Evolutionary conservation across 164 flowering plant species (phyloP).

Genomic region (Magnolia kwangsiensis): DNA sequence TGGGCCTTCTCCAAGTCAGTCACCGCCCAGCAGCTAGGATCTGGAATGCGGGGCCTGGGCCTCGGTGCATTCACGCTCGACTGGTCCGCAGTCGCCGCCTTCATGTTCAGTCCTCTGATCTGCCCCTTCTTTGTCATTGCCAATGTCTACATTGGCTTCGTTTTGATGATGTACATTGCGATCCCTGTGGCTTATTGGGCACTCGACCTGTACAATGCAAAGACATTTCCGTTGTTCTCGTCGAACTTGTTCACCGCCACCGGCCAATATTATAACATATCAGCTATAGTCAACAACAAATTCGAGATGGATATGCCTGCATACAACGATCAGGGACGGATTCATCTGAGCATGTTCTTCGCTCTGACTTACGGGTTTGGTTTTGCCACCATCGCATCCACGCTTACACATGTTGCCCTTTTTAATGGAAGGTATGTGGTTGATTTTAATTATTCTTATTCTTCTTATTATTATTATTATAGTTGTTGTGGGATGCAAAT

Average conservation of each 20-base stretch:
- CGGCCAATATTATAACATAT: conserved; percentile 35
- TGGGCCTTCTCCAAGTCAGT: conserved; percentile 44
- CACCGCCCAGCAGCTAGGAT: conserved; percentile 47
- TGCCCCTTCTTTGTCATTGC: conserved; percentile 40
- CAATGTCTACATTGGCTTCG: conserved; percentile 38
- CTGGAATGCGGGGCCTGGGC: conserved; percentile 45
- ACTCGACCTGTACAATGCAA: conserved; percentile 30
- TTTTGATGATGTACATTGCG: conserved; percentile 27
- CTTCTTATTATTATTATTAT: no score
- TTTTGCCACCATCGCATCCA: conserved; percentile 54
- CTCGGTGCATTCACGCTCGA: conserved; percentile 43
- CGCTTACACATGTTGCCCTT: conserved; percentile 51
- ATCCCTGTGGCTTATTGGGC: conserved; percentile 45
- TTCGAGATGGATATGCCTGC: conserved; percentile 38
- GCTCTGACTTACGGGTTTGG: conserved; percentile 55
- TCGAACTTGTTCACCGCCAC: conserved; percentile 33
- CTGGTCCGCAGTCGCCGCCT: conserved; percentile 42
- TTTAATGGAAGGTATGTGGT: conserved; percentile 53
- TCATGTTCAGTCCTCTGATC: conserved; percentile 40
- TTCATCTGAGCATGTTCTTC: conserved; percentile 47
- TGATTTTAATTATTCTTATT: not conserved
- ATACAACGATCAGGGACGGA: conserved; percentile 34
- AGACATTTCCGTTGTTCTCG: conserved; percentile 42
- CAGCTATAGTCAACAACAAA: conserved; percentile 40
- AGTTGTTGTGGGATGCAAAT: not conserved